Evolutionary conservation across 768 basidiomycete species (phyloP).

Genomic region (Hygrophorus russula): DNA sequence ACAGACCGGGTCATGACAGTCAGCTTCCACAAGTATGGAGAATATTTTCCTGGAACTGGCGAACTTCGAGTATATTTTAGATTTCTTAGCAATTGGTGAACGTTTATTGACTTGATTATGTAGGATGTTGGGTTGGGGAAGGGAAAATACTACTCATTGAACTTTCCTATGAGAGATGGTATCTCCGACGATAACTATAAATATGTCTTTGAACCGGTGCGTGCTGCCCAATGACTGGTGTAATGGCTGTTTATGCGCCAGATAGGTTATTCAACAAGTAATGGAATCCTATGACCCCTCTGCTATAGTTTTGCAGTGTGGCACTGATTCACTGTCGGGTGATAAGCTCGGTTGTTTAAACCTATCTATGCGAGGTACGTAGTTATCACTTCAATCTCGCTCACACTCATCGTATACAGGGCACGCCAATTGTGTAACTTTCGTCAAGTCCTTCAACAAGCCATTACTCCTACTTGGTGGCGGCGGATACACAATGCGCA

Average conservation of each 20-base stretch:
- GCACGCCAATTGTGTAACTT: slow-evolving; percentile 86
- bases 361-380: slow-evolving; percentile 61
- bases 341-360: slow-evolving; percentile 98
- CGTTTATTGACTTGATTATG: slow-evolving; percentile 48
- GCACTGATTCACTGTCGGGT: slow-evolving; percentile 89
- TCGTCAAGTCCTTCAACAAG: slow-evolving; percentile 69
- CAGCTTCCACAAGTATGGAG: slow-evolving; percentile 95
- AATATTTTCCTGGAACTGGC: slow-evolving; percentile 85
- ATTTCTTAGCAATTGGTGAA: slow-evolving; percentile 5
- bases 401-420: slow-evolving; percentile 26
- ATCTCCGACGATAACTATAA: slow-evolving; percentile 83
- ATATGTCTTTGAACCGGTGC: slow-evolving; percentile 86
- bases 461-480: slow-evolving; percentile 91
- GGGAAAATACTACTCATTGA: slow-evolving; percentile 83
- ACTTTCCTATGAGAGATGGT: slow-evolving; percentile 91
- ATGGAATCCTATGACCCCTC: slow-evolving; percentile 81
- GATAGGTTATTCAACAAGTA: slow-evolving; percentile 72
- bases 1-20: slow-evolving; percentile 96
- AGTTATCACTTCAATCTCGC: not conserved
- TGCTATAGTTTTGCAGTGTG: slow-evolving; percentile 88
- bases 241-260: not conserved
- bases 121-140: slow-evolving; percentile 81
- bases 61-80: slow-evolving; percentile 6
- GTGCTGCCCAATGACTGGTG: slow-evolving; percentile 17
- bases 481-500: slow-evolving; percentile 95